Percentiles rank a stretch among this genome's conserved stretches.
Conservation (phyloP, 2,329 filamentous ascomycete species). For the Spiromastix sp. region DNA sequence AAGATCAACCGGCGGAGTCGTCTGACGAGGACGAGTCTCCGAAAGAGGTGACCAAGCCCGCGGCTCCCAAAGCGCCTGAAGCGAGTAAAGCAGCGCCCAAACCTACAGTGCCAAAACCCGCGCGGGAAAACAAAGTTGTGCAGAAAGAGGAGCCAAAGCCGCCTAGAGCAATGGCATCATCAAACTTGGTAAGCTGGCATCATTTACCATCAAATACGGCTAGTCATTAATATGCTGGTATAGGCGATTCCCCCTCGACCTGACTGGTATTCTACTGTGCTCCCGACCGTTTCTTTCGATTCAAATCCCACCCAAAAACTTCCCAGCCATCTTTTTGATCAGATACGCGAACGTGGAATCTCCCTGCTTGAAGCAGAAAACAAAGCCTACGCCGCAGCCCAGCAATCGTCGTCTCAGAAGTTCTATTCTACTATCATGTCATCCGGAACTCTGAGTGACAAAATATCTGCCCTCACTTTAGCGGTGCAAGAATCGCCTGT, state of each 20-base stretch:
- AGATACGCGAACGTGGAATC: slow-evolving; percentile 57
- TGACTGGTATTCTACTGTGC: slow-evolving; percentile 55
- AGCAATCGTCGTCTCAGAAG: slow-evolving; percentile 70
- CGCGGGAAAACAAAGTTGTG: slow-evolving; percentile 22
- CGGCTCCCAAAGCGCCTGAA: slow-evolving; percentile 1
- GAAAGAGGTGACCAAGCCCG: background rate
- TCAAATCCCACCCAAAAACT: slow-evolving; percentile 37
- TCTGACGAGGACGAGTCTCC: background rate
- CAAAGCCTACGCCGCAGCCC: slow-evolving; percentile 58
- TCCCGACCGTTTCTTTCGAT: slow-evolving; percentile 42
- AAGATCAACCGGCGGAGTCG: background rate
- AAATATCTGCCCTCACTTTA: slow-evolving; percentile 87
- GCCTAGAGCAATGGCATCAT: slow-evolving; percentile 23
- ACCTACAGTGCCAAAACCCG: slow-evolving; percentile 9
- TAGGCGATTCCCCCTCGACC: slow-evolving; percentile 52
- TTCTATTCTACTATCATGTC: slow-evolving; percentile 97
- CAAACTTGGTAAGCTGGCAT: slow-evolving; percentile 21
- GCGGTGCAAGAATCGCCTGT: slow-evolving; percentile 92
- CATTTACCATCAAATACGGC: background rate
- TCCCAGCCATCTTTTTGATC: slow-evolving; percentile 44
- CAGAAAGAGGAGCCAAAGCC: slow-evolving; percentile 14
- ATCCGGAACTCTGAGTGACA: slow-evolving; percentile 91
- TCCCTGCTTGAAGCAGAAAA: slow-evolving; percentile 69
- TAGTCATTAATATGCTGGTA: slow-evolving; percentile 15
- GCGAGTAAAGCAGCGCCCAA: slow-evolving; percentile 2